Percentiles rank a stretch among this genome's conserved stretches.
Evolutionary conservation across 768 basidiomycete genomes (phyloP).

Genomic region (Pleurotus citrinopileatus): DNA sequence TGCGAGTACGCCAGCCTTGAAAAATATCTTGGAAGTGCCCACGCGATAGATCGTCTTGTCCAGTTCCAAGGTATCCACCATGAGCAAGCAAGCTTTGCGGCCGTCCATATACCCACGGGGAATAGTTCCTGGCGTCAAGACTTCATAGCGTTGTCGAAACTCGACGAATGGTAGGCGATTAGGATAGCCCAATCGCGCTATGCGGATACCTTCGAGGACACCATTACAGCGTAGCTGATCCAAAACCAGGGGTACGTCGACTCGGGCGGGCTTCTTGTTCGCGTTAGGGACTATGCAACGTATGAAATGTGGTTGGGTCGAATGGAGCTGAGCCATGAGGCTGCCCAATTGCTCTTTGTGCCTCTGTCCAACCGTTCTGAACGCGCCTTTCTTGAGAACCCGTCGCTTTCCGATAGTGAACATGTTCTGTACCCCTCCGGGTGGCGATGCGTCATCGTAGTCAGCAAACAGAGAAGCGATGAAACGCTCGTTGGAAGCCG

Average conservation of each 20-base stretch:
- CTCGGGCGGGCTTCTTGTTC: constrained; percentile 84
- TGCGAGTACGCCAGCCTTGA: constrained; percentile 96
- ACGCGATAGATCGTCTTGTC: constrained; percentile 85
- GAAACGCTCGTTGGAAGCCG: constrained; percentile 78
- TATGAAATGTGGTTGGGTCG: constrained; percentile 97
- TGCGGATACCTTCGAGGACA: constrained; percentile 97
- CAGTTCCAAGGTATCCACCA: constrained; percentile 87
- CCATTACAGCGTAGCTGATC: constrained; percentile 98
- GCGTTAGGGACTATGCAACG: constrained; percentile 96
- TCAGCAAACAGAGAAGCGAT: constrained; percentile 85
- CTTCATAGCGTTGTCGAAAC: constrained; percentile 95
- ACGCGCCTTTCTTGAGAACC: constrained; percentile 89
- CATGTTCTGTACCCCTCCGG: constrained; percentile 33
- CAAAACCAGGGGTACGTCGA: constrained; percentile 92
- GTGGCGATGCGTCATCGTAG: constrained; percentile 49
- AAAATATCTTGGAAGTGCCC: constrained; percentile 97
- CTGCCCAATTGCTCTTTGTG: constrained; percentile 94
- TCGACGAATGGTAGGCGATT: constrained; percentile 96
- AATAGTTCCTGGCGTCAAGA: constrained; percentile 90
- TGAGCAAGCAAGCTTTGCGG: constrained; percentile 86
- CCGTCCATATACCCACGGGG: constrained; percentile 98
- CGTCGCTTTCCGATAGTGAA: constrained; percentile 64
- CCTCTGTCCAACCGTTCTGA: constrained; percentile 91
- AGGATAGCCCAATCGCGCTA: constrained; percentile 95
- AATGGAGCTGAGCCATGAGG: constrained; percentile 86